Evolutionary conservation across 345 rosid genomes (phyloP), one percentile per base, ranked within the genome.

Genomic region (Jatropha curcas): DNA sequence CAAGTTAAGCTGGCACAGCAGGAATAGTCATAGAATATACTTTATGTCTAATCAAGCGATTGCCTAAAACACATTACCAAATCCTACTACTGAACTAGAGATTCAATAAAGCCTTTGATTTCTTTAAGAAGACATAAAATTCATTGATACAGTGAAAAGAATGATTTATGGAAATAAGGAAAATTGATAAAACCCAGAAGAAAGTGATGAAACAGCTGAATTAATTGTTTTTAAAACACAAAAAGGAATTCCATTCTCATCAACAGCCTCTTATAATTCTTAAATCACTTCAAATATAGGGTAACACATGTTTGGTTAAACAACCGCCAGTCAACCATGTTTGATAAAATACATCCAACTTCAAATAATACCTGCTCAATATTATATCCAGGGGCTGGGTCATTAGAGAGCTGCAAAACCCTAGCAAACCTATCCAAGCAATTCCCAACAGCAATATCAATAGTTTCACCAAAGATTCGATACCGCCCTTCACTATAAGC

Each of bases 301-400:
- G 53, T 5, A n/a, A n/a, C n/a, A n/a, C n/a, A n/a, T n/a, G n/a
- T n/a, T n/a, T n/a, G n/a, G n/a, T n/a, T n/a, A n/a, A n/a, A n/a
- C n/a, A n/a, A n/a, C n/a, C n/a, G n/a, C n/a, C n/a, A n/a, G n/a
- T n/a, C n/a, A n/a, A n/a, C n/a, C n/a, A n/a, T n/a, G n/a, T n/a
- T n/a, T n/a, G n/a, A n/a, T n/a, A n/a, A n/a, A n/a, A n/a, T n/a
- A n/a, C n/a, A n/a, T n/a, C n/a, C n/a, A n/a, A n/a, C n/a, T n/a
- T n/a, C n/a, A 24, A 43, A 27, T 28, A 25, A 19, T 71, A 91
- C 99, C 97, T 96, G 99, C 79, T 93, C 99, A 16, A 93, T 96
- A 81, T 96, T 96, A 78, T 96, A 93, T 63, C 99, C 98, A 22
- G 99, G 99, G 67, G 95, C 91, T n/a, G 98, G 99, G 84, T 96